Conservation (phyloP, 305 asterid genomes). For the Caryopteris hybrid region DNA sequence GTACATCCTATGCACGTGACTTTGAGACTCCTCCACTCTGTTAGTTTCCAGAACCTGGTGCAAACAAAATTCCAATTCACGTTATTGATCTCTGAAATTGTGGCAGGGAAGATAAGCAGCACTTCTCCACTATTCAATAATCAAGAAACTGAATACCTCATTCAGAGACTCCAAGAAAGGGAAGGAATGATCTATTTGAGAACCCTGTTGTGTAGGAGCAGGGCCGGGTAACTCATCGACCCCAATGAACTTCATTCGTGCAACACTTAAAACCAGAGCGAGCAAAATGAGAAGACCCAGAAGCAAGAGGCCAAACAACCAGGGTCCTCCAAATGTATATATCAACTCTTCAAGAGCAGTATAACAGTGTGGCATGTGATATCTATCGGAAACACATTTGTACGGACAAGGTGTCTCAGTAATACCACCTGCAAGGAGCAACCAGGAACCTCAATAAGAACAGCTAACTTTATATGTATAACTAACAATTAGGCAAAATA, state of each 20-base stretch:
- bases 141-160: conserved; percentile 49
- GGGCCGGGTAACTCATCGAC: conserved; percentile 90
- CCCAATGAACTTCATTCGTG: conserved; percentile 93
- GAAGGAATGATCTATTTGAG: conserved; percentile 94
- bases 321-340: conserved; percentile 98
- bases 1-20: conserved; percentile 97
- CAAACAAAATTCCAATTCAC: conserved; percentile 16
- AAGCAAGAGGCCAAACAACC: conserved; percentile 92
- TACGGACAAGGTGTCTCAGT: conserved; percentile 94
- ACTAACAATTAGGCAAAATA: background rate
- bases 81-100: conserved; percentile 1
- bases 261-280: conserved; percentile 93
- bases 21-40: conserved; percentile 96
- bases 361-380: conserved; percentile 95
- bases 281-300: conserved; percentile 82
- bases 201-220: conserved; percentile 90
- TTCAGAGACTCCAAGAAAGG: conserved; percentile 97
- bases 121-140: background rate
- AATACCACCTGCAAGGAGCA: conserved; percentile 71
- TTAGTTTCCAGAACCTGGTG: conserved; percentile 95
- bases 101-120: conserved; percentile 10
- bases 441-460: conserved; percentile 20
- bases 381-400: conserved; percentile 81
- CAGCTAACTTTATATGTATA: background rate
- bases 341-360: conserved; percentile 97